Percentiles rank a stretch among this genome's conserved stretches.
These are phyloP conservation scores for Epichloe elymi DNA, from an alignment of 2,329 filamentous ascomycete genomes.

Conservation along the genomic window DNA sequence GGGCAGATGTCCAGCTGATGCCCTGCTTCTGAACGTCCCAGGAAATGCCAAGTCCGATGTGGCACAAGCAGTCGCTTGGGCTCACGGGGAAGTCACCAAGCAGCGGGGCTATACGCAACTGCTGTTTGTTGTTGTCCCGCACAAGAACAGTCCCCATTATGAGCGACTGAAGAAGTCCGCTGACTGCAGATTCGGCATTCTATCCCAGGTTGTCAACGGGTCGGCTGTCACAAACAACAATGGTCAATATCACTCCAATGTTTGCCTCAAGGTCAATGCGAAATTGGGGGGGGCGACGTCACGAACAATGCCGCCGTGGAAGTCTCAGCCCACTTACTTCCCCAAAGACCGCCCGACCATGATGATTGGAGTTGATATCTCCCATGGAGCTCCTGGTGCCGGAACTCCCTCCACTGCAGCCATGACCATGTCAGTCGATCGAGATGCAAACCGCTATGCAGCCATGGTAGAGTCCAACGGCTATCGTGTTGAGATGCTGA, in stretches of 20 bases:
- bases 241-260: conserved; percentile 82
- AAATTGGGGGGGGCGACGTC: conserved; percentile 80
- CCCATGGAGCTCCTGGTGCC: conserved; percentile 62
- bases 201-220: conserved; percentile 70
- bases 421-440: conserved; percentile 70
- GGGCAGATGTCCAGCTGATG: conserved; percentile 25
- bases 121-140: conserved; percentile 63
- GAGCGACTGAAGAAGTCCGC: conserved; percentile 78
- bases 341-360: conserved; percentile 46
- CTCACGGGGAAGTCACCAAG: conserved; percentile 37
- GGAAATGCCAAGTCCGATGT: conserved; percentile 23
- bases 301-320: conserved; percentile 24
- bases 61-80: conserved; percentile 35
- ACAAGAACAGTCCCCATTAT: conserved; percentile 61
- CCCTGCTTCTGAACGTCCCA: conserved; percentile 22
- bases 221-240: conserved; percentile 56
- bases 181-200: conserved; percentile 73
- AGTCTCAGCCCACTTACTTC: conserved; percentile 19
- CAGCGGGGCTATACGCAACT: conserved; percentile 52
- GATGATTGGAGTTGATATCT: conserved; percentile 85
- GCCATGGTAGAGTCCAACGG: conserved; percentile 77
- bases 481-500: conserved; percentile 66
- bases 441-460: conserved; percentile 58
- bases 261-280: conserved; percentile 92
- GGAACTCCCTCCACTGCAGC: conserved; percentile 66